These are phyloP conservation scores for Psidium guajava DNA, from an alignment of 345 rosid species.

Conservation along the genomic window DNA sequence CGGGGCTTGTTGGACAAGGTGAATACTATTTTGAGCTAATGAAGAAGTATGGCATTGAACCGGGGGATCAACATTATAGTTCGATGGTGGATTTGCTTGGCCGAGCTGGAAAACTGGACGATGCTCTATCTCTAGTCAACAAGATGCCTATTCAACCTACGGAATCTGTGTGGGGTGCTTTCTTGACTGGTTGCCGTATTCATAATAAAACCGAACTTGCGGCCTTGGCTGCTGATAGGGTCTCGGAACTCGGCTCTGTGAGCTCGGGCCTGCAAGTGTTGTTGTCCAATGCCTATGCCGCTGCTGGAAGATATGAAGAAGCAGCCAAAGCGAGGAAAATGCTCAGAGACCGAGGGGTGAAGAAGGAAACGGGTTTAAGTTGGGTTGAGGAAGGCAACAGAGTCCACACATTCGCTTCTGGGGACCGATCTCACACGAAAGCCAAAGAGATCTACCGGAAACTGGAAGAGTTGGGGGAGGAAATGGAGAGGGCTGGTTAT, in stretches of 20 bases:
- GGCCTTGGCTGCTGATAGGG: conserved; percentile 65
- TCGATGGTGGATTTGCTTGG: conserved; percentile 74
- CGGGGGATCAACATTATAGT: conserved; percentile 71
- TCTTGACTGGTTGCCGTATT: conserved; percentile 64
- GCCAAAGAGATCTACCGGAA: conserved; percentile 56
- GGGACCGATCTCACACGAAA: conserved; percentile 48
- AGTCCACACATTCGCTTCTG: conserved; percentile 80
- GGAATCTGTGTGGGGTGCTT: conserved; percentile 85
- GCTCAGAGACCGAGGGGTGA: conserved; percentile 71
- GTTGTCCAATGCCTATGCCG: conserved; percentile 77
- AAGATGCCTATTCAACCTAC: conserved; percentile 64
- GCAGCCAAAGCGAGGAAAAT: conserved; percentile 74
- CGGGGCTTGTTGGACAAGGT: conserved; percentile 67
- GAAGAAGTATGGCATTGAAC: conserved; percentile 57
- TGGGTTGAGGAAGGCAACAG: conserved; percentile 90
- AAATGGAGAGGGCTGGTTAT: conserved; percentile 81
- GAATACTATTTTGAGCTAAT: conserved; percentile 51
- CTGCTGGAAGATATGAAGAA: conserved; percentile 78
- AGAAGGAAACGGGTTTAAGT: conserved; percentile 84
- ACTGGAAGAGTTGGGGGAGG: conserved; percentile 63
- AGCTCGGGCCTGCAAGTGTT: conserved; percentile 66
- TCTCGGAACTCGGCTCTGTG: conserved; percentile 52
- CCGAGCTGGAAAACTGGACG: conserved; percentile 72
- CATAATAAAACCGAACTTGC: conserved; percentile 72
- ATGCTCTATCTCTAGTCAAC: conserved; percentile 45